Base-by-base conservation (phyloP, 1,139 yeast species). In the Saccharomycopsis hybrid region DNA sequence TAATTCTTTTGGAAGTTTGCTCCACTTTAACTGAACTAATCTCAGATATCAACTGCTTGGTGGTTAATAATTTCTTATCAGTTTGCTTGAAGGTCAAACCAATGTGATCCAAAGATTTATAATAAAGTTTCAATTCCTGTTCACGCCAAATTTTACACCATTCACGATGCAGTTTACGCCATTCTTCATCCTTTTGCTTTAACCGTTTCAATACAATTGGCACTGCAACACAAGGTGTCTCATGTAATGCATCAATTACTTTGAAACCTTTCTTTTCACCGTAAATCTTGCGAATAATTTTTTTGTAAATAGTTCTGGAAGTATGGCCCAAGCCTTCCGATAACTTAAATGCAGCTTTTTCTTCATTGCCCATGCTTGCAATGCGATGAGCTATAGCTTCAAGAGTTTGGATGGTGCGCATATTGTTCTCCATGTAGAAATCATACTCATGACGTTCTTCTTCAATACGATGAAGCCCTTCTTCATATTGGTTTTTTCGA, bases 81-180 rank as follows among this genome's bases (percentile, higher is more conserved):
- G 96, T 88, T 65, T 92, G 97, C 66, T 92, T 92, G 70, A 92
- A 94, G 0, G 97, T 89, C 59, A 92, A 74, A 2, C 99, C 99
- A 57, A 90, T 73, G 65, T 94, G 98, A 64, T 92, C 99, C 59
- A 92, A 73, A 2, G 96, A 86, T 67, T 92, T 94, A 72, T 80
- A 87, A 65, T 85, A 90, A 0, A 89, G 96, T 62, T 89, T 90
- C 63, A 89, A 96, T 64, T 94, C 98, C 70, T 95, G 82, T 67
- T 92, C 98, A 62, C 98, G 81, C 99, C 99, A 92, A 30, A 90
- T 96, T 65, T 92, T 92, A 67, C 92, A 92, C 98, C 99, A 92
- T 66, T 94, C 98, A 59, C 98, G 79, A 62, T 92, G 98, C 1
- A 97, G 92, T 57, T 97, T 80, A 66, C 90, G 87, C 99, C 99